Percentiles rank a stretch among this genome's conserved stretches.
Evolutionary conservation across 164 flowering plant species (phyloP).

Genomic region (Vitis rupestris): DNA sequence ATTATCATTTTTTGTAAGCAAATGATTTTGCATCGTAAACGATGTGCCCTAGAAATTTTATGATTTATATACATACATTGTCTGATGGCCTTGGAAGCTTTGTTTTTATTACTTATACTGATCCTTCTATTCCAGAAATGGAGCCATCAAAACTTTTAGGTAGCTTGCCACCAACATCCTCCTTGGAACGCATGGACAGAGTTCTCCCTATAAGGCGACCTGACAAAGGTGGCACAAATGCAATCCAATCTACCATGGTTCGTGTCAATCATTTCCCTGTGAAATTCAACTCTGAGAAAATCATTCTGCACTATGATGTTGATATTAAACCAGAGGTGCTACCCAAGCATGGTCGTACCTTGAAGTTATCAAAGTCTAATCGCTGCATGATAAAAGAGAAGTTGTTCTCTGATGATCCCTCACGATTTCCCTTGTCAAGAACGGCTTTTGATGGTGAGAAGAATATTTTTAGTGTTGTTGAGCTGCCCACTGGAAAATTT

Average conservation of each 20-base stretch:
- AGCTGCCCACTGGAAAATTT: constrained; percentile 44
- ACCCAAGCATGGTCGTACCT: constrained; percentile 5
- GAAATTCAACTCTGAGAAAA: constrained; percentile 13
- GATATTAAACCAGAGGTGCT: constrained; percentile 22
- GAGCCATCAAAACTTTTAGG: too few species aligned
- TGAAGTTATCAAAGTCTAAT: constrained; percentile 22
- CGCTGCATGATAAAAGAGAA: constrained; percentile 18
- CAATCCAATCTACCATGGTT: not conserved
- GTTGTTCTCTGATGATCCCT: constrained; percentile 15
- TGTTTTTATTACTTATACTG: too few species aligned
- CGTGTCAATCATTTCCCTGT: constrained; percentile 37
- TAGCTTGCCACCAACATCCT: not conserved
- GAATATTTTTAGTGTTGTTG: constrained; percentile 40
- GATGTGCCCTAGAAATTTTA: too few species aligned
- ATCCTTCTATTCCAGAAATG: too few species aligned
- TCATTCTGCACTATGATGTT: constrained; percentile 32
- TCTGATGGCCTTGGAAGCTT: too few species aligned
- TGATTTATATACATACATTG: too few species aligned
- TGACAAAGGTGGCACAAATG: constrained; percentile 24
- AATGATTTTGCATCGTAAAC: too few species aligned
- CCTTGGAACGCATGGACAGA: not conserved
- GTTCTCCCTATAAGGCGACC: constrained; percentile 33
- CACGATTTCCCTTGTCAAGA: constrained; percentile 13
- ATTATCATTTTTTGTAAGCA: too few species aligned
- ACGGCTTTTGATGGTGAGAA: constrained; percentile 50